These are phyloP conservation scores for Fusarium keratoplasticum DNA, from an alignment of 2,329 filamentous ascomycete genomes.

Conservation along the genomic window DNA sequence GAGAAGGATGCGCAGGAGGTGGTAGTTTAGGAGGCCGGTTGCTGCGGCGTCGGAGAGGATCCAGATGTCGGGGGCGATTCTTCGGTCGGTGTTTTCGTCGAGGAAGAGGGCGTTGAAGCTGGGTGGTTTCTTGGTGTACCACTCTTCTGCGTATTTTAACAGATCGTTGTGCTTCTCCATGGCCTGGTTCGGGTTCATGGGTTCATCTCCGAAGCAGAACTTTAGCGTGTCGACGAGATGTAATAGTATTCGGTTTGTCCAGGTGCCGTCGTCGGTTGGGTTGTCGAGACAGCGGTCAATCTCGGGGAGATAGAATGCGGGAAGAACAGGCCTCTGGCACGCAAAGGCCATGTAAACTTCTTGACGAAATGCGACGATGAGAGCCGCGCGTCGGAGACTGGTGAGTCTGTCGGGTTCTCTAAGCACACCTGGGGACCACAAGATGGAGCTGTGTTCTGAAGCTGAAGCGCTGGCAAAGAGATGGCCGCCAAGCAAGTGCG, in stretches of 20 bases:
- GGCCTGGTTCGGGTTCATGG: background rate
- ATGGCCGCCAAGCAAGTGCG: background rate
- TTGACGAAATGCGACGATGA: background rate
- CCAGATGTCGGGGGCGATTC: background rate
- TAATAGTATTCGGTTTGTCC: background rate
- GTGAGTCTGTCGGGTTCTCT: background rate
- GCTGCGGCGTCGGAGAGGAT: background rate
- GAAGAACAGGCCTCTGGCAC: background rate
- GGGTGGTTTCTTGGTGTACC: slow-evolving; percentile 35
- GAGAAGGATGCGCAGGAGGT: background rate
- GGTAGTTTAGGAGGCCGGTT: background rate
- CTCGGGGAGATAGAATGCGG: background rate
- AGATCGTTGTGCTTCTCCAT: background rate
- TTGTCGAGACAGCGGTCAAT: background rate
- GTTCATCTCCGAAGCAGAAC: background rate
- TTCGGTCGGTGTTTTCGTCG: background rate
- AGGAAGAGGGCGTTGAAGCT: slow-evolving; percentile 28
- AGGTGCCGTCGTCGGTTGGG: background rate
- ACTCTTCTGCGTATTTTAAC: slow-evolving; percentile 23
- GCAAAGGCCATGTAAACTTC: background rate
- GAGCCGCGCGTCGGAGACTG: background rate
- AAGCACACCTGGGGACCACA: background rate
- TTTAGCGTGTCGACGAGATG: background rate
- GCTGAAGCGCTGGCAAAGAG: background rate
- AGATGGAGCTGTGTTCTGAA: background rate